These are phyloP conservation scores for Geotrichum citri-aurantii DNA, from an alignment of 1,139 yeast genomes.

Conservation along the genomic window DNA sequence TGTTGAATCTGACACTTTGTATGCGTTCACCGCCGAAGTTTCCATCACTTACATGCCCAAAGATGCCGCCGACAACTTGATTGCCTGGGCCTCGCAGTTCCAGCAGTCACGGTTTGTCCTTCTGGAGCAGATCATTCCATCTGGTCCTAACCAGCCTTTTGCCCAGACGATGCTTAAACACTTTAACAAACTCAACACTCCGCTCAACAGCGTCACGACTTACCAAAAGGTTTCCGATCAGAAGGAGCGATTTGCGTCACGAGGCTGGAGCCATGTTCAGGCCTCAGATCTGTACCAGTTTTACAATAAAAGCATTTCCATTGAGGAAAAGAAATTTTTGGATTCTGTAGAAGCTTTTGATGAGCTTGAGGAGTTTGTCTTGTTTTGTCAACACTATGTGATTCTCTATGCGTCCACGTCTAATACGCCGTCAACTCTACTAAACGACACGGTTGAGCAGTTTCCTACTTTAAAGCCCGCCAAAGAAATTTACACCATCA, in stretches of 20 bases:
- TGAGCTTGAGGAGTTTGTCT: slow-evolving; percentile 76
- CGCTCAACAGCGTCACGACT: slow-evolving; percentile 57
- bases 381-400: slow-evolving; percentile 73
- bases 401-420: slow-evolving; percentile 52
- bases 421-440: slow-evolving; percentile 15
- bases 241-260: slow-evolving; percentile 43
- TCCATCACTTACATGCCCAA: slow-evolving; percentile 77
- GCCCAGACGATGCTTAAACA: slow-evolving; percentile 71
- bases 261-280: slow-evolving; percentile 47
- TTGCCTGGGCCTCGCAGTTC: slow-evolving; percentile 46
- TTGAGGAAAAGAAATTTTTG: slow-evolving; percentile 42
- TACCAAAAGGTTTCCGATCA: slow-evolving; percentile 55
- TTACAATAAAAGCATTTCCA: slow-evolving; percentile 48
- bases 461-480: slow-evolving; percentile 3
- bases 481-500: neutral
- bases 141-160: slow-evolving; percentile 58
- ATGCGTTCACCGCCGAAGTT: slow-evolving; percentile 73
- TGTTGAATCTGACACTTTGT: slow-evolving; percentile 37
- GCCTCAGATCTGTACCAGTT: slow-evolving; percentile 52
- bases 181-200: slow-evolving; percentile 61
- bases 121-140: slow-evolving; percentile 68
- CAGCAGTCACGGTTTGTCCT: slow-evolving; percentile 57
- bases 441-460: slow-evolving; percentile 19
- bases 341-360: slow-evolving; percentile 62
- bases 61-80: slow-evolving; percentile 59